phyloP scores from a whole-genome alignment of 1,284 basidiomycete species.

The Lentinus polychrous region DNA sequence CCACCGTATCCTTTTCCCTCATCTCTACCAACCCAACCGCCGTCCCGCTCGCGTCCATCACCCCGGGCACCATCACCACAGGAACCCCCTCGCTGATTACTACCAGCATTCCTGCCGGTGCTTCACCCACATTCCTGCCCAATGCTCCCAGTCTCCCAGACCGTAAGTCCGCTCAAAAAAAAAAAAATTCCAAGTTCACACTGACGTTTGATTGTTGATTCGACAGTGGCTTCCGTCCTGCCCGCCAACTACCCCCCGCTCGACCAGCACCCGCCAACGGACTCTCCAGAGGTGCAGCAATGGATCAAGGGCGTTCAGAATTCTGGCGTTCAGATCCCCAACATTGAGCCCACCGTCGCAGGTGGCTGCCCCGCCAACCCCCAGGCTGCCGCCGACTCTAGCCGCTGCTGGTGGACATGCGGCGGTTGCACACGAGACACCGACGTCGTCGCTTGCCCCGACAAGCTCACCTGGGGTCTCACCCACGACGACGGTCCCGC shows the following conservation, averaged over 20 bases:
- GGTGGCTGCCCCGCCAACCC: constrained; percentile 64
- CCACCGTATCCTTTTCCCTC: constrained; percentile 32
- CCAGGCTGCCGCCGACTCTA: constrained; percentile 43
- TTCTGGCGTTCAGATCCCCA: constrained; percentile 51
- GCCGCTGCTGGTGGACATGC: constrained; percentile 85
- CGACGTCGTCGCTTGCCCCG: constrained; percentile 71
- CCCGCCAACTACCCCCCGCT: constrained; percentile 63
- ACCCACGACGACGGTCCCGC: constrained; percentile 78
- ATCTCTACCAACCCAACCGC: constrained; percentile 54
- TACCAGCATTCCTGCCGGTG: constrained; percentile 33
- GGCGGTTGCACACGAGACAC: constrained; percentile 63
- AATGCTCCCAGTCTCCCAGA: constrained; percentile 47
- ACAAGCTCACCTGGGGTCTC: constrained; percentile 65
- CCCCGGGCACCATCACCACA: constrained; percentile 29
- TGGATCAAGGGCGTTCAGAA: constrained; percentile 62
- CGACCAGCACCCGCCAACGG: constrained; percentile 59
- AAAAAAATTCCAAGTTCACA: too few relatives aligned
- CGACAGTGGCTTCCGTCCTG: constrained; percentile 35
- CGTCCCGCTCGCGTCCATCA: constrained; percentile 42
- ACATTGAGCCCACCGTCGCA: constrained; percentile 37
- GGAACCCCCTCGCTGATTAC: constrained; percentile 34
- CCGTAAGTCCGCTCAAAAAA: too few relatives aligned
- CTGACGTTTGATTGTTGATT: neutral
- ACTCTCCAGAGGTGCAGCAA: constrained; percentile 62
- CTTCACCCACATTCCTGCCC: constrained; percentile 36